A percentile compares a stretch with the other conserved stretches of the same genome.
Evolutionary conservation across 192 early-diverging fungal genomes (phyloP).

Genomic region (Linnemannia hyalina): DNA sequence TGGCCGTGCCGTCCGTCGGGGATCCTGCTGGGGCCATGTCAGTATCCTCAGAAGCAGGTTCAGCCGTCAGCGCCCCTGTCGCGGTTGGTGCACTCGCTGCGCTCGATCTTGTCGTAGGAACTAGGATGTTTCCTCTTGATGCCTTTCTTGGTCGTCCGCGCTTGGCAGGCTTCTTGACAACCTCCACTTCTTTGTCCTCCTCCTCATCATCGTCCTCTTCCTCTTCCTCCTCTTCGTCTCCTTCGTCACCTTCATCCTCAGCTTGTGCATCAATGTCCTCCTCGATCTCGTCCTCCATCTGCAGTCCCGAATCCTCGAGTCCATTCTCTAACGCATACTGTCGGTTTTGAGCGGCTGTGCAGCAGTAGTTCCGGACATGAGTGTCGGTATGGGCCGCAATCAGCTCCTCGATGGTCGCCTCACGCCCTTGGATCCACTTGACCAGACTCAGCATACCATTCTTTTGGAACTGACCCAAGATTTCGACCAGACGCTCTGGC

Average conservation of each 20-base stretch:
- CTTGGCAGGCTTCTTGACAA: not conserved
- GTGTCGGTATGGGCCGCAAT: slow-evolving; percentile 61
- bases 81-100: slow-evolving; percentile 12
- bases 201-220: slow-evolving; percentile 14
- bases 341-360: slow-evolving; percentile 41
- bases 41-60: slow-evolving; percentile 10
- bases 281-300: slow-evolving; percentile 30
- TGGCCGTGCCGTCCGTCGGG: slow-evolving; percentile 1
- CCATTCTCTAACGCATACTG: slow-evolving; percentile 39
- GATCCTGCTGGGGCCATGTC: slow-evolving; percentile 22
- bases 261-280: slow-evolving; percentile 21
- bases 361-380: slow-evolving; percentile 66
- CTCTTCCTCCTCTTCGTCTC: slow-evolving; percentile 14
- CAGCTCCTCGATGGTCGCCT: slow-evolving; percentile 62
- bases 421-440: slow-evolving; percentile 60
- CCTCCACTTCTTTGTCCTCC: not conserved
- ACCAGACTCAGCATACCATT: slow-evolving; percentile 63
- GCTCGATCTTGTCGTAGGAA: slow-evolving; percentile 11
- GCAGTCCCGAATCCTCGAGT: slow-evolving; percentile 24
- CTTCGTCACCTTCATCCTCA: slow-evolving; percentile 13
- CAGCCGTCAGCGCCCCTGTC: not conserved
- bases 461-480: slow-evolving; percentile 60
- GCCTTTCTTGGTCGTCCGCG: slow-evolving; percentile 41
- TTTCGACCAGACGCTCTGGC: slow-evolving; percentile 63
- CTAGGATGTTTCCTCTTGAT: slow-evolving; percentile 29